A percentile compares a stretch with the other conserved stretches of the same genome.
phyloP scores from a whole-genome alignment of 139 green algal species.

The Trebouxia sp. region DNA sequence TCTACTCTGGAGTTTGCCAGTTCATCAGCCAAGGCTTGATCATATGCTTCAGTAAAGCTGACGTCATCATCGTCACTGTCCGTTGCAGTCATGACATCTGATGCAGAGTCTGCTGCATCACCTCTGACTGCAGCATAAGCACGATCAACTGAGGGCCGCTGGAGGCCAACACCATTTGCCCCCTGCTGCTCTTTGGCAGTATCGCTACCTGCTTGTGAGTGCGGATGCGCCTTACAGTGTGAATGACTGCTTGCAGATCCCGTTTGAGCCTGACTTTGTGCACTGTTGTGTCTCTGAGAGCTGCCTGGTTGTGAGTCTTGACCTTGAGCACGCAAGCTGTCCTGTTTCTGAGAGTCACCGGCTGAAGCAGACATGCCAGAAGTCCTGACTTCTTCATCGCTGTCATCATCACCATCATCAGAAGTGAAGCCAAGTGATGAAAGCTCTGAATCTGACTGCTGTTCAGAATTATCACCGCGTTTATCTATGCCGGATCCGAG shows the following conservation, averaged over 20 bases:
- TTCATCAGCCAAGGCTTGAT: slow-evolving; percentile 49
- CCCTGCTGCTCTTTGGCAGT: neutral
- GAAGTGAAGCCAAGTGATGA: slow-evolving; percentile 1
- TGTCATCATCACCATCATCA: slow-evolving; percentile 4
- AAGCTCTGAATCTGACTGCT: neutral
- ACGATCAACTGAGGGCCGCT: neutral
- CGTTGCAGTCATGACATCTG: slow-evolving; percentile 45
- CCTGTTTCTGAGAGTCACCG: too few relatives aligned
- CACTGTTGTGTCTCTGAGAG: too few relatives aligned
- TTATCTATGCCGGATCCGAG: slow-evolving; percentile 35
- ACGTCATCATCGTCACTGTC: slow-evolving; percentile 51
- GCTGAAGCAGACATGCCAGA: too few relatives aligned
- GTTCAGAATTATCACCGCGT: neutral
- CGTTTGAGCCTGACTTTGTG: too few relatives aligned
- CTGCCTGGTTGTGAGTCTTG: too few relatives aligned
- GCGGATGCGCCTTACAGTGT: too few relatives aligned
- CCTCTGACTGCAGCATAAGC: neutral
- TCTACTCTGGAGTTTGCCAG: slow-evolving; percentile 42
- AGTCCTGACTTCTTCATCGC: neutral
- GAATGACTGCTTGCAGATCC: too few relatives aligned
- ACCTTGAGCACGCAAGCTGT: too few relatives aligned
- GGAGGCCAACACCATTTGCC: too few relatives aligned
- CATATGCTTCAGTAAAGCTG: slow-evolving; percentile 63
- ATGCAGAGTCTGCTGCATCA: neutral
- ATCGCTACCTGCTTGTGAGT: neutral